Percentiles rank a stretch among this genome's conserved stretches.
Conservation (phyloP, 257 asterid genomes). For the Fraxinus pennsylvanica region DNA sequence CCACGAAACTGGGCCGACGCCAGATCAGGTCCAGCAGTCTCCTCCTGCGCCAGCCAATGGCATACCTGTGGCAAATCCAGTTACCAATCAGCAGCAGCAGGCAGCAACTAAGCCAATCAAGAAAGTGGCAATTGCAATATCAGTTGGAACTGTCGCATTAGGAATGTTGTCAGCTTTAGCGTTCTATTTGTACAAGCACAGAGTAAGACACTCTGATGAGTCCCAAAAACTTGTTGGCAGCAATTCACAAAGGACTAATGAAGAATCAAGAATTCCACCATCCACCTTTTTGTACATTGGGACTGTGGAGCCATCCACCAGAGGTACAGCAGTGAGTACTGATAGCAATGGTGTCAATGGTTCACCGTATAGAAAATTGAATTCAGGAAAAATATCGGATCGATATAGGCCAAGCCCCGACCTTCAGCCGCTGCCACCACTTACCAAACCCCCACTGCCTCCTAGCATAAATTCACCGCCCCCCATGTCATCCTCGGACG, state of each 20-base stretch:
- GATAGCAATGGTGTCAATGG: conserved; percentile 34
- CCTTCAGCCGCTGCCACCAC: conserved; percentile 93
- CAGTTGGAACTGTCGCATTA: conserved; percentile 60
- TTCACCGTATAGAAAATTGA: conserved; percentile 76
- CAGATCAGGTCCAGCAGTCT: conserved; percentile 54
- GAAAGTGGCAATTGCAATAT: conserved; percentile 61
- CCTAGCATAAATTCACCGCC: conserved; percentile 75
- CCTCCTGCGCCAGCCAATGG: conserved; percentile 44
- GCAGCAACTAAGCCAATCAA: conserved; percentile 41
- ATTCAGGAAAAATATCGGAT: conserved; percentile 61
- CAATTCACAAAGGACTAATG: conserved; percentile 42
- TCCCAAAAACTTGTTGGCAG: conserved; percentile 65
- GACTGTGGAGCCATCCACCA: conserved; percentile 83
- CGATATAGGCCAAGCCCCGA: conserved; percentile 97
- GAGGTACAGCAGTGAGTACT: conserved; percentile 23
- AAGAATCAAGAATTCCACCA: conserved; percentile 45
- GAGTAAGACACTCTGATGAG: conserved; percentile 45
- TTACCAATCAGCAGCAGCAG: conserved; percentile 26
- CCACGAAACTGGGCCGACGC: conserved; percentile 70
- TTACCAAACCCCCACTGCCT: conserved; percentile 72
- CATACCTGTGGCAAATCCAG: conserved; percentile 46
- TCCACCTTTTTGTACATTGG: conserved; percentile 88
- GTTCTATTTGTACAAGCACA: conserved; percentile 57
- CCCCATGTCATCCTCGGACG: conserved; percentile 93
- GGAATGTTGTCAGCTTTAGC: conserved; percentile 66